These are phyloP conservation scores for Circinella umbellata DNA, from an alignment of 371 early-diverging fungal genomes.

Conservation along the genomic window DNA sequence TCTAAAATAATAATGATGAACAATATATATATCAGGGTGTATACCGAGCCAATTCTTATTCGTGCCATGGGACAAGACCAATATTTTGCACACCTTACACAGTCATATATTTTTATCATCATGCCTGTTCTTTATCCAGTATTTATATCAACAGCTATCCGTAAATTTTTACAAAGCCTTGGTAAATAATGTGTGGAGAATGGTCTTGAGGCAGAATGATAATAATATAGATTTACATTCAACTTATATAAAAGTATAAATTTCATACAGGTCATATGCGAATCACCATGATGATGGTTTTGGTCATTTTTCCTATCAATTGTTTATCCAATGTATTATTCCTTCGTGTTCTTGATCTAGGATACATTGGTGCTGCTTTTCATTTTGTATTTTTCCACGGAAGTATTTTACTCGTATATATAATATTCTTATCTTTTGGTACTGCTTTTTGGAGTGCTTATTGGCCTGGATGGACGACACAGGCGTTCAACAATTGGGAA, in stretches of 20 bases:
- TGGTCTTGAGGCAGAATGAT: too few species aligned
- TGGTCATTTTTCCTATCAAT: conserved; percentile 41
- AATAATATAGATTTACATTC: too few species aligned
- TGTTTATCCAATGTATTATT: conserved; percentile 34
- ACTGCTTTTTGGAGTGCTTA: conserved; percentile 26
- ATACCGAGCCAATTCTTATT: conserved; percentile 33
- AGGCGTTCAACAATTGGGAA: conserved; percentile 35
- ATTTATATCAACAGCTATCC: conserved; percentile 33
- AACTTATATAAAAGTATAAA: neutral
- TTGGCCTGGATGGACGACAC: conserved; percentile 41
- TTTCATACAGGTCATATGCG: conserved; percentile 36
- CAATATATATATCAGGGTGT: conserved; percentile 19
- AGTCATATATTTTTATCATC: conserved; percentile 29
- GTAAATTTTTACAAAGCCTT: conserved; percentile 44
- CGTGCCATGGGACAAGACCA: conserved; percentile 38
- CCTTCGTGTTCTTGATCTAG: conserved; percentile 31
- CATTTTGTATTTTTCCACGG: conserved; percentile 23
- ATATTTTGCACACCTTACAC: conserved; percentile 34
- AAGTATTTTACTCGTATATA: conserved; percentile 6
- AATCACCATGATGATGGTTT: conserved; percentile 39
- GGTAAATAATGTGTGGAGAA: conserved; percentile 23
- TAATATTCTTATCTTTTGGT: conserved; percentile 20
- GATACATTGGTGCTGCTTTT: conserved; percentile 39
- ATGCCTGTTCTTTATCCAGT: conserved; percentile 34
- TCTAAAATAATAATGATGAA: neutral